Percentiles rank a stretch among this genome's conserved stretches.
phyloP scores from a whole-genome alignment of 2,329 filamentous ascomycete species.

The Diaporthe ampelina region DNA sequence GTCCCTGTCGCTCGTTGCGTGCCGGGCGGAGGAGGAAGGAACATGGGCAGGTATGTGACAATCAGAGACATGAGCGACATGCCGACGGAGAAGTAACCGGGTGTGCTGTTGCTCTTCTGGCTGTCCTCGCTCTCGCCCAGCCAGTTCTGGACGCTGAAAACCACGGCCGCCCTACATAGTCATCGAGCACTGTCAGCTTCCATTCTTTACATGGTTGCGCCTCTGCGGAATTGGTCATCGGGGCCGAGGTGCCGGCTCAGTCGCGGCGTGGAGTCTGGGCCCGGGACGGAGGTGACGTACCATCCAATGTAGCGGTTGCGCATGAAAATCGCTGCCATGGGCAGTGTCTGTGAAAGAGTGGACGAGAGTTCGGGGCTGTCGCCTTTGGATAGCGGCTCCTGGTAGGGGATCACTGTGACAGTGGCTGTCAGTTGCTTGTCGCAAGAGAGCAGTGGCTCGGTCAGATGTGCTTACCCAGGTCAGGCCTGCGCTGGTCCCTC shows the following conservation, averaged over 20 bases:
- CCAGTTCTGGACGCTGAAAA: slow-evolving; percentile 83
- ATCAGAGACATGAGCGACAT: slow-evolving; percentile 54
- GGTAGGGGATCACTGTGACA: slow-evolving; percentile 85
- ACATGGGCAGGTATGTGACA: slow-evolving; percentile 55
- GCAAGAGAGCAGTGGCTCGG: not conserved
- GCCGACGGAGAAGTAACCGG: slow-evolving; percentile 61
- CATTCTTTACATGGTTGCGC: not conserved
- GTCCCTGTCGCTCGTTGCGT: slow-evolving; percentile 46
- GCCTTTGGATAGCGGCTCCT: slow-evolving; percentile 78
- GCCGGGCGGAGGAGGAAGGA: slow-evolving; percentile 50
- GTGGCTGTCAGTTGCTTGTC: slow-evolving; percentile 24
- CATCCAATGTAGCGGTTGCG: slow-evolving; percentile 85
- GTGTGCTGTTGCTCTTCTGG: slow-evolving; percentile 75
- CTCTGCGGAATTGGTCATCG: not conserved
- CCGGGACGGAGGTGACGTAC: slow-evolving; percentile 54
- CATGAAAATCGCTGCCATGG: slow-evolving; percentile 96
- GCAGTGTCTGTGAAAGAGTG: slow-evolving; percentile 82
- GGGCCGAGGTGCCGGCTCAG: not conserved
- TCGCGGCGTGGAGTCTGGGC: too few species aligned
- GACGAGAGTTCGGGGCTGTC: slow-evolving; percentile 78
- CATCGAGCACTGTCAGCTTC: slow-evolving; percentile 4
- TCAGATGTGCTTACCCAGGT: slow-evolving; percentile 55
- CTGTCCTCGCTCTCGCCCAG: slow-evolving; percentile 80
- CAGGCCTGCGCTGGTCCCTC: slow-evolving; percentile 59
- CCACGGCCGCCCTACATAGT: slow-evolving; percentile 74